A percentile compares a stretch with the other conserved stretches of the same genome.
These are phyloP conservation scores for Dactylonectria estremocensis DNA, from an alignment of 2,329 filamentous ascomycete genomes.

Conservation along the genomic window DNA sequence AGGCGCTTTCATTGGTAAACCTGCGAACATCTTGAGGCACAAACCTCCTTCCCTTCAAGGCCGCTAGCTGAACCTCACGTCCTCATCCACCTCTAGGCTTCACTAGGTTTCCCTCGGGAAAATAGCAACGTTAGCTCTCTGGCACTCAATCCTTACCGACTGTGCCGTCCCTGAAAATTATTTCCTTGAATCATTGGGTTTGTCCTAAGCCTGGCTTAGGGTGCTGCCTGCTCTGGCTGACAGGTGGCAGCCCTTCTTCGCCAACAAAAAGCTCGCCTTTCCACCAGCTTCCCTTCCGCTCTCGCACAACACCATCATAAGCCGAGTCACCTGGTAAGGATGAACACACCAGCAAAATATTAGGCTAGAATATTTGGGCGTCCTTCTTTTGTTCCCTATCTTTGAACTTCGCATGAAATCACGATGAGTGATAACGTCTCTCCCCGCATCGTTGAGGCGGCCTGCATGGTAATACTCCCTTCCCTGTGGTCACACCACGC, in stretches of 20 bases:
- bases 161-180: not conserved
- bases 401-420: not conserved
- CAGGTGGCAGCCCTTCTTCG: conserved; percentile 1
- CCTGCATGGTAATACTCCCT: conserved; percentile 40
- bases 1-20: not conserved
- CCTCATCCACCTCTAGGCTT: not conserved
- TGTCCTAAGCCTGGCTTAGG: not conserved
- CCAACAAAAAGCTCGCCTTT: conserved; percentile 6
- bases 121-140: not conserved
- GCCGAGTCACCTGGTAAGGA: not conserved
- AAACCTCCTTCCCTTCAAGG: not conserved
- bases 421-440: conserved; percentile 38
- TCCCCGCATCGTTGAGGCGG: conserved; percentile 15
- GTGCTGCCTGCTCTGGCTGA: not conserved
- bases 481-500: not conserved
- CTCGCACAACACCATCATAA: conserved; percentile 10
- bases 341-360: not conserved
- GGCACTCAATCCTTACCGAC: not conserved
- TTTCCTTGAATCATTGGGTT: not conserved
- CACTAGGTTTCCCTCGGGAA: not conserved
- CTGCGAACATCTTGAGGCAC: not conserved
- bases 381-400: not conserved
- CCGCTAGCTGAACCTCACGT: not conserved
- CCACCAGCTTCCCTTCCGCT: conserved; percentile 1
- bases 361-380: not conserved